Conservation (phyloP, 257 asterid species). For the Nicotiana otophora region DNA sequence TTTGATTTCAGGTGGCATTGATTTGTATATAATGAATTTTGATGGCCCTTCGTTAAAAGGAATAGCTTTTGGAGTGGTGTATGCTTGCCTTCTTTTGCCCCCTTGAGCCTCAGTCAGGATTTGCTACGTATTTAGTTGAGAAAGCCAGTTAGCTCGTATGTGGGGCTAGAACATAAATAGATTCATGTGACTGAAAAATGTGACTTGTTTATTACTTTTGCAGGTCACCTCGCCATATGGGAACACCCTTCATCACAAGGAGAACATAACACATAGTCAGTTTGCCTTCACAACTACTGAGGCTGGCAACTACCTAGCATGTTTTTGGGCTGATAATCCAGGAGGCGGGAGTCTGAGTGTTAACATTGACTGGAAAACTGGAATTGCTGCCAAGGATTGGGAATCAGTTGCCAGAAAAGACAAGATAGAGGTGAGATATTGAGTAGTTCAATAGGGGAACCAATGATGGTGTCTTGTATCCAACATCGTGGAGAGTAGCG, state of each 20-base stretch:
- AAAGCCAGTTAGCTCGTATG: neutral
- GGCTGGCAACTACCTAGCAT: slow-evolving; percentile 78
- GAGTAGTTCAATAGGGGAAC: neutral
- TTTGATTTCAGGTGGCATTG: neutral
- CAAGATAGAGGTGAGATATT: slow-evolving; percentile 63
- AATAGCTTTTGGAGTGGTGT: neutral
- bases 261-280: slow-evolving; percentile 73
- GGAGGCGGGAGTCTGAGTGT: slow-evolving; percentile 54
- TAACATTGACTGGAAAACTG: slow-evolving; percentile 86
- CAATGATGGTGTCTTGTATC: neutral
- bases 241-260: slow-evolving; percentile 51
- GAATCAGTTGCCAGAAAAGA: slow-evolving; percentile 87
- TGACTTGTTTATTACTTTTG: neutral
- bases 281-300: slow-evolving; percentile 79
- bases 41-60: neutral
- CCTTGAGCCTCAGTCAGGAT: neutral
- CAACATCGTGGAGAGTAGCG: neutral
- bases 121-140: neutral
- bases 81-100: neutral
- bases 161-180: neutral
- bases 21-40: neutral
- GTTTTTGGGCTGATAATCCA: slow-evolving; percentile 64
- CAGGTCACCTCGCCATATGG: slow-evolving; percentile 87
- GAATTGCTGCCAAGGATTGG: slow-evolving; percentile 92
- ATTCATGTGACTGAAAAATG: neutral